phyloP scores from a whole-genome alignment of 139 green algal genomes.

The Prasinococcaceae sp. region DNA sequence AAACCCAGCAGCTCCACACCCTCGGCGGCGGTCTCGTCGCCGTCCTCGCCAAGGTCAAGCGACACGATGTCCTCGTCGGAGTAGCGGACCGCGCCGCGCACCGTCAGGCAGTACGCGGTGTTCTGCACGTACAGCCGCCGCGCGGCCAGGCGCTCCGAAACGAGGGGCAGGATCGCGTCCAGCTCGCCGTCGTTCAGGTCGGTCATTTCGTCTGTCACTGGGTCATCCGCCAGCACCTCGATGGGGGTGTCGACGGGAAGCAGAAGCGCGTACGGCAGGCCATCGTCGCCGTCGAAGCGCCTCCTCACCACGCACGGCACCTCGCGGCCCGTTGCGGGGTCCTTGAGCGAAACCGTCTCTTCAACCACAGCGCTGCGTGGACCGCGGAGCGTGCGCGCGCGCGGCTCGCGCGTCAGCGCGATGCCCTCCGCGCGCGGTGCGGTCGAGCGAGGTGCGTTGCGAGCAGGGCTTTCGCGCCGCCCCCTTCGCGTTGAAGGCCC shows the following conservation, averaged over 20 bases:
- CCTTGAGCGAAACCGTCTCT: too few relatives aligned
- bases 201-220: constrained; percentile 1
- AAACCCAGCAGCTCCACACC: constrained; percentile 4
- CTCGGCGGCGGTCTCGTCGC: background rate
- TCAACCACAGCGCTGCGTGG: too few relatives aligned
- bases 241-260: constrained; percentile 10
- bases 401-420: too few relatives aligned
- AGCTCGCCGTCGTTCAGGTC: constrained; percentile 10
- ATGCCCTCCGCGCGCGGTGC: too few relatives aligned
- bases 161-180: constrained; percentile 4
- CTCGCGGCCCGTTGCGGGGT: too few relatives aligned
- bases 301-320: too few relatives aligned
- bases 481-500: too few relatives aligned
- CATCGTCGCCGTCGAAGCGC: too few relatives aligned
- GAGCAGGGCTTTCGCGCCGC: too few relatives aligned
- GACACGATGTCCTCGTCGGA: constrained; percentile 2
- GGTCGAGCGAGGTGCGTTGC: too few relatives aligned
- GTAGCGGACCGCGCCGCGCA: constrained; percentile 4
- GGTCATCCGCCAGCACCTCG: constrained; percentile 9
- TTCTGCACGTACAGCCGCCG: constrained; percentile 3
- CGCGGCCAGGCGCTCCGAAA: background rate
- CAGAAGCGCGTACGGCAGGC: too few relatives aligned
- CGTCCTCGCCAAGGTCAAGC: constrained; percentile 3
- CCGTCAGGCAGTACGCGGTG: constrained; percentile 11
- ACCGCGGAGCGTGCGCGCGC: too few relatives aligned